These are phyloP conservation scores for Passalora sequoiae DNA, from an alignment of 2,329 filamentous ascomycete species.

Conservation along the genomic window DNA sequence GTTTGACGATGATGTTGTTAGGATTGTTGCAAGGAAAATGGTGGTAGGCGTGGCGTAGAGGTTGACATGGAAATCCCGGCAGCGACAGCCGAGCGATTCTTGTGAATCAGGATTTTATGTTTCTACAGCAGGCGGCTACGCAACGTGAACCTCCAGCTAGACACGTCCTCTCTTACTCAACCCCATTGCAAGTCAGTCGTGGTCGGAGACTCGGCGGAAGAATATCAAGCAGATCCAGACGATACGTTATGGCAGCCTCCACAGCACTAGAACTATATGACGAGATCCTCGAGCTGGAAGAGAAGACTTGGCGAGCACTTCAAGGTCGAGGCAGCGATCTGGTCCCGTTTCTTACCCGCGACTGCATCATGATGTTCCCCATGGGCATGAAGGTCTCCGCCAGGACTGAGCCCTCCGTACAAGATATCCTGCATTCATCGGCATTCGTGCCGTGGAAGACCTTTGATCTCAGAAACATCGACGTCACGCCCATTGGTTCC, in stretches of 20 bases:
- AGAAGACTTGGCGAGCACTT: conserved; percentile 29
- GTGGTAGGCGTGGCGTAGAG: no score
- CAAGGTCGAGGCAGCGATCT: conserved; percentile 23
- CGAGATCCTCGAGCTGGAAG: conserved; percentile 26
- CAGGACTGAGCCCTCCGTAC: conserved; percentile 23
- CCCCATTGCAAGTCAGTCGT: no score
- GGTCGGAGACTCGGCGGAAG: no score
- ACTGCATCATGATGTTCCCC: conserved; percentile 28
- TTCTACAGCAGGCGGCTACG: no score
- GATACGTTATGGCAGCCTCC: conserved; percentile 14
- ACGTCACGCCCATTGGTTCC: conserved; percentile 24
- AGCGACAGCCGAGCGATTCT: no score
- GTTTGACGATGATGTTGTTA: no score
- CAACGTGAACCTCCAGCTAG: no score
- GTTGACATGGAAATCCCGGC: no score
- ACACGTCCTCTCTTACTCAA: no score
- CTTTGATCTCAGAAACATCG: conserved; percentile 25
- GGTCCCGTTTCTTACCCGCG: conserved; percentile 25
- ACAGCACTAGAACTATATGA: conserved; percentile 17
- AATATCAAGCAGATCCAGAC: no score
- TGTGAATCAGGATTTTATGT: no score
- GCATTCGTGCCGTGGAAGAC: conserved; percentile 30
- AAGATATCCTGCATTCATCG: conserved; percentile 26
- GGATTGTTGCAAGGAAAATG: no score
- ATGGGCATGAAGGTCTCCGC: conserved; percentile 28